Conservation (phyloP, 176 grass and related monocot species). For the Thalia dealbata region DNA sequence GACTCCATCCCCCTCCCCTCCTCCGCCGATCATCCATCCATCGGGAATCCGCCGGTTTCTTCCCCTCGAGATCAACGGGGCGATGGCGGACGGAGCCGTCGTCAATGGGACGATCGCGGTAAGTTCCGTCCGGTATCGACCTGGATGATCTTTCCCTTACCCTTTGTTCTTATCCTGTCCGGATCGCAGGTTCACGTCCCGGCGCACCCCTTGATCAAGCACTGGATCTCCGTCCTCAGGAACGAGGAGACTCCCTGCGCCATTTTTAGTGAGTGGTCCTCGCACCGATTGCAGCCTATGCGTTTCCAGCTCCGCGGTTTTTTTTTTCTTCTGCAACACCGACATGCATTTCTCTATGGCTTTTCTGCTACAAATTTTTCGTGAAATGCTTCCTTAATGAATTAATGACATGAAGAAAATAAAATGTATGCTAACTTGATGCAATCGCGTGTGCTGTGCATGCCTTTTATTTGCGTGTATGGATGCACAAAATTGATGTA, state of each 20-base stretch:
- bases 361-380: not conserved
- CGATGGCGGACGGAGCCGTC: not conserved
- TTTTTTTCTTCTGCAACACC: not conserved
- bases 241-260: conserved; percentile 82
- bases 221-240: conserved; percentile 88
- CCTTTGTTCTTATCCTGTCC: not conserved
- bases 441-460: not conserved
- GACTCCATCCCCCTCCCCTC: not conserved
- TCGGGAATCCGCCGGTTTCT: not conserved
- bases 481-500: not conserved
- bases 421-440: not conserved
- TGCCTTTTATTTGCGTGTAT: not conserved
- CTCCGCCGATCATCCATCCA: not conserved
- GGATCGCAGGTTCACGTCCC: conserved; percentile 66
- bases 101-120: not conserved
- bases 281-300: not conserved
- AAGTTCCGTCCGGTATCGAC: not conserved
- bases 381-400: not conserved
- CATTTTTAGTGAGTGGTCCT: conserved; percentile 67
- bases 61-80: not conserved
- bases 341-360: not conserved
- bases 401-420: not conserved
- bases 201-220: conserved; percentile 94
- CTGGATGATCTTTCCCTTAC: not conserved
- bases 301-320: not conserved